These are phyloP conservation scores for Colletotrichum plurivorum DNA, from an alignment of 2,329 filamentous ascomycete genomes.

Conservation along the genomic window DNA sequence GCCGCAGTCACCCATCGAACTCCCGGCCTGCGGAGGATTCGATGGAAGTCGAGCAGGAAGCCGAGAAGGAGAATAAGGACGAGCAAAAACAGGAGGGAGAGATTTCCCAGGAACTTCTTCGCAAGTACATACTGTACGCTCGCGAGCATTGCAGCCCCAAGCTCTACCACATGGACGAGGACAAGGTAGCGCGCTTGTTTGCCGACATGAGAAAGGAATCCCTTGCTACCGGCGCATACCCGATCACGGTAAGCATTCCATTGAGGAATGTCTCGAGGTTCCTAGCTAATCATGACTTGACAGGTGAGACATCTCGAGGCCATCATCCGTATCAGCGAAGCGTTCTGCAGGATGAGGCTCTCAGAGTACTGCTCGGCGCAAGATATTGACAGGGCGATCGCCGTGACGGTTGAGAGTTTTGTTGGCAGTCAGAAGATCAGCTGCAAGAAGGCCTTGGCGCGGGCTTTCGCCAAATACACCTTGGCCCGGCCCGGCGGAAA, in stretches of 20 bases:
- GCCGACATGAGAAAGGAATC: conserved; percentile 96
- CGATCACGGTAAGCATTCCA: conserved; percentile 84
- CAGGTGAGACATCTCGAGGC: conserved; percentile 97
- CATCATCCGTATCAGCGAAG: conserved; percentile 94
- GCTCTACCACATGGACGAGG: conserved; percentile 97
- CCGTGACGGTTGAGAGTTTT: conserved; percentile 96
- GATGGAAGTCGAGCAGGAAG: conserved; percentile 76
- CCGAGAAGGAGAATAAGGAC: conserved; percentile 54
- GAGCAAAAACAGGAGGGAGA: conserved; percentile 70
- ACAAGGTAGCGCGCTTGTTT: conserved; percentile 94
- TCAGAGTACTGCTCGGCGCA: conserved; percentile 91
- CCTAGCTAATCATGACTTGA: conserved; percentile 21
- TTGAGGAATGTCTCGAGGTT: neutral
- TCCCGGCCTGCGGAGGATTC: conserved; percentile 64
- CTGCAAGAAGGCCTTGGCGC: conserved; percentile 94
- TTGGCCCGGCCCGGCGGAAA: conserved; percentile 61
- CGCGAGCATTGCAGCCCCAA: conserved; percentile 91
- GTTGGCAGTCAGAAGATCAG: conserved; percentile 97
- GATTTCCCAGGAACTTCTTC: conserved; percentile 89
- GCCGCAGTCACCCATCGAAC: conserved; percentile 82
- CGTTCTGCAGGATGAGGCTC: conserved; percentile 98
- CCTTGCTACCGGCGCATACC: conserved; percentile 94
- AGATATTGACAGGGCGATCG: conserved; percentile 97
- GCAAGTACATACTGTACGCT: conserved; percentile 98
- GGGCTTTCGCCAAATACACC: conserved; percentile 97